Evolutionary conservation across 2,329 filamentous ascomycete genomes (phyloP).

Genomic region (Scedosporium boydii): DNA sequence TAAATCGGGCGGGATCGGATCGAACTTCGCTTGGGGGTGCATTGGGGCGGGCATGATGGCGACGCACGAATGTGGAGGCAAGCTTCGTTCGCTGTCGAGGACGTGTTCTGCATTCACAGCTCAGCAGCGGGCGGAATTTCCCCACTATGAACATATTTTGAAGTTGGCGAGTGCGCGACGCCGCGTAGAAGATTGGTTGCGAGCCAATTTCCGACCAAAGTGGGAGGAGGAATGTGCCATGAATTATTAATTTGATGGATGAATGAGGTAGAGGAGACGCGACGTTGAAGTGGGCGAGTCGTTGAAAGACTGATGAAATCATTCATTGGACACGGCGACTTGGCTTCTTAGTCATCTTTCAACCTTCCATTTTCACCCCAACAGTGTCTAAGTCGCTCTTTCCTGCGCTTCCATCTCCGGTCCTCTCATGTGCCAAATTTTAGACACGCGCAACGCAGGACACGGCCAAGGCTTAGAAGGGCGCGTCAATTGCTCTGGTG

Average conservation of each 20-base stretch:
- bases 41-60: conserved; percentile 61
- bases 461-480: background rate
- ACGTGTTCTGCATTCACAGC: too few species aligned
- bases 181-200: too few species aligned
- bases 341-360: background rate
- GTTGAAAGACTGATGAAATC: background rate
- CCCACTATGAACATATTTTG: too few species aligned
- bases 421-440: background rate
- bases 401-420: background rate
- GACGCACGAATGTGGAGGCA: background rate
- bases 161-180: too few species aligned
- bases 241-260: too few species aligned
- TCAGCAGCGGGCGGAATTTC: too few species aligned
- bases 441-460: background rate
- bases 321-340: background rate
- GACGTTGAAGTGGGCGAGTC: background rate
- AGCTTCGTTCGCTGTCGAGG: too few species aligned
- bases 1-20: conserved; percentile 79
- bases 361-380: background rate
- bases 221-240: too few species aligned
- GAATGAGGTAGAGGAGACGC: background rate
- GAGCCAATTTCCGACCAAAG: too few species aligned
- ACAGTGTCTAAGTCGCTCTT: background rate
- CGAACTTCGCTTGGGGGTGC: conserved; percentile 80
- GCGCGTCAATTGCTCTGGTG: background rate